Percentiles rank a stretch among this genome's conserved stretches.
Conservation (phyloP, 805 yeast genomes). For the Metschnikowia aberdeeniae region DNA sequence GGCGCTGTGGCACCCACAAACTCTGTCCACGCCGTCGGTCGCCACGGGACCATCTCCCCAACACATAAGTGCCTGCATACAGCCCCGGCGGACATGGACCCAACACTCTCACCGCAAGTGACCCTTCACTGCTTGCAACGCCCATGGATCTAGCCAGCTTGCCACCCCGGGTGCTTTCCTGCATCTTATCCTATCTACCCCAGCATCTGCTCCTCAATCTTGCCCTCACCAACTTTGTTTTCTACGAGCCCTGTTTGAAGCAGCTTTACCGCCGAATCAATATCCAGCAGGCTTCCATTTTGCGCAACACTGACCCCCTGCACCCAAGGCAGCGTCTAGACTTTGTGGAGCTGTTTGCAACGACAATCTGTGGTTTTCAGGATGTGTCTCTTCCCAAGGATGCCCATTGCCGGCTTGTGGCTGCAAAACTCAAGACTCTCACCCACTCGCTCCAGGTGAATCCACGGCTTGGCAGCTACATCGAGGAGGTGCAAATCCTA, state of each 20-base stretch:
- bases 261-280: conserved; percentile 26
- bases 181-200: conserved; percentile 22
- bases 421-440: conserved; percentile 40
- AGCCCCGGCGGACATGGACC: too few species aligned
- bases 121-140: not conserved
- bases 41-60: too few species aligned
- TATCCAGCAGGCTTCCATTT: conserved; percentile 20
- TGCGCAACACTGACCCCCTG: conserved; percentile 7
- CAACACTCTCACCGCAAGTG: not conserved
- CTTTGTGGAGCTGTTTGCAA: conserved; percentile 20
- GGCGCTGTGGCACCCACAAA: too few species aligned
- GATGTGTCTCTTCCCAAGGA: conserved; percentile 13
- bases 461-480: conserved; percentile 22
- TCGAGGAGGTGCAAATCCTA: conserved; percentile 4
- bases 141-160: conserved; percentile 6
- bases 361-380: conserved; percentile 26
- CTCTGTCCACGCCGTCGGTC: too few species aligned
- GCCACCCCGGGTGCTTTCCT: conserved; percentile 12
- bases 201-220: conserved; percentile 31
- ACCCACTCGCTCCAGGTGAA: conserved; percentile 34
- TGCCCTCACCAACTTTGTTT: conserved; percentile 31
- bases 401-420: conserved; percentile 24
- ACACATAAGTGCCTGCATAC: too few species aligned
- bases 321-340: conserved; percentile 15
- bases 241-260: conserved; percentile 30